Evolutionary conservation across 2,329 filamentous ascomycete genomes (phyloP).

Genomic region (Arthrobotrys sinensis): DNA sequence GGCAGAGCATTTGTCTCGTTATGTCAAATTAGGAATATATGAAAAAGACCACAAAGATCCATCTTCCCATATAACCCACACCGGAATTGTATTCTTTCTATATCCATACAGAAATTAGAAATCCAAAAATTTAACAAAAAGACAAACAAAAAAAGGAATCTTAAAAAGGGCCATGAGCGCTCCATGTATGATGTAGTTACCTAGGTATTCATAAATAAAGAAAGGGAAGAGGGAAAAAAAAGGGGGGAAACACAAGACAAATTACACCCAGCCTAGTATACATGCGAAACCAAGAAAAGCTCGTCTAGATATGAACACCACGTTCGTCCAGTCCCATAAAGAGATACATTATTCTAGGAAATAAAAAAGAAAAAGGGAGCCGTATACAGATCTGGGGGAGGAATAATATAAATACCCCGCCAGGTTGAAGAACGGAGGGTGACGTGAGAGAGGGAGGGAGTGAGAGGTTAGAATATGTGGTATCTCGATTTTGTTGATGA

Average conservation of each 20-base stretch:
- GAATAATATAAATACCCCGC: too few species aligned
- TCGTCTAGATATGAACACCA: too few species aligned
- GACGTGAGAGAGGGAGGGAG: too few species aligned
- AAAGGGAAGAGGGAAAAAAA: too few species aligned
- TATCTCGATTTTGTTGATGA: too few species aligned
- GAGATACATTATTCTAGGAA: neutral
- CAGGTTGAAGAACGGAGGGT: neutral
- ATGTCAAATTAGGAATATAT: too few species aligned
- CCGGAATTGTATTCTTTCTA: neutral
- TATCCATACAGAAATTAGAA: neutral
- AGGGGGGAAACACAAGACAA: neutral
- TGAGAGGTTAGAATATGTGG: neutral
- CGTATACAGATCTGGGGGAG: too few species aligned
- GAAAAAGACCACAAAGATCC: too few species aligned
- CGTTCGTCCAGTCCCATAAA: neutral
- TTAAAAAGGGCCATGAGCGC: constrained; percentile 8
- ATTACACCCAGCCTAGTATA: neutral
- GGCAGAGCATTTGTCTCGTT: too few species aligned
- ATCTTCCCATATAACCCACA: too few species aligned
- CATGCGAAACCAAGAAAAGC: neutral
- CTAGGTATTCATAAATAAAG: constrained; percentile 4
- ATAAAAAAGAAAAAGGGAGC: neutral
- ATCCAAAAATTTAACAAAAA: neutral
- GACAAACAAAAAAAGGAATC: neutral
- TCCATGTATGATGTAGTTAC: neutral